Evolutionary conservation across 768 basidiomycete species (phyloP), one percentile per base, ranked within the genome.

Genomic region (Filobasidium floriforme): DNA sequence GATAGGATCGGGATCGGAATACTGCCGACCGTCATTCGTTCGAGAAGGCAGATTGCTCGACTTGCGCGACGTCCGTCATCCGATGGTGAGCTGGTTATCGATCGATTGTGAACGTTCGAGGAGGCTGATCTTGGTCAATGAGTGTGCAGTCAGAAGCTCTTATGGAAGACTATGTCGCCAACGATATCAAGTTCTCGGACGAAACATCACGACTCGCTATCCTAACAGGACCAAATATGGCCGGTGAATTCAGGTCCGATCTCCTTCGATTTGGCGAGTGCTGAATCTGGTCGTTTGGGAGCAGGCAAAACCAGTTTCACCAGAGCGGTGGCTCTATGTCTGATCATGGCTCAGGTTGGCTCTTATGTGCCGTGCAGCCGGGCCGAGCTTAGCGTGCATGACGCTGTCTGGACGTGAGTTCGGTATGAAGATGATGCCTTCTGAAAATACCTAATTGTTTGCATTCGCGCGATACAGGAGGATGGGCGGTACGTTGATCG

Each of bases 61-160:
- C 67, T 88, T 97, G 37, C 78, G 83, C 12, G 85, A 87, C n/a
- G 93, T 90, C 0, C 83, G 92, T 12, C 94, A 99, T 80, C 94
- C 94, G 0, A 91, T 98, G 85, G 85, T 74, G 40, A 43, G 60
- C 63, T n/a, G 32, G 5, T 61, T 18, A 32, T 41, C 52, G 15
- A 63, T 40, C 19, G 10, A 3, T 32, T 55, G 28, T 37, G 10
- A 1, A 29, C 10, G 3, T 37, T 3, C 9, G 32, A 37, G 4
- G 32, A 37, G 32, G 32, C 32, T 37, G 32, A 37, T 4, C 4
- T 37, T 29, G 19, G 15, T n/a, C 19, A 26, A 28, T 32, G 44
- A 10, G 7, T 24, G 11, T 19, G 14, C 54, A 77, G 76, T 75
- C 93, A 18, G 93, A 96, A 76, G 83, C 83, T 10, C 79, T 92